phyloP scores from a whole-genome alignment of 129 eudicot species.

The Flaveria ramosissima region DNA sequence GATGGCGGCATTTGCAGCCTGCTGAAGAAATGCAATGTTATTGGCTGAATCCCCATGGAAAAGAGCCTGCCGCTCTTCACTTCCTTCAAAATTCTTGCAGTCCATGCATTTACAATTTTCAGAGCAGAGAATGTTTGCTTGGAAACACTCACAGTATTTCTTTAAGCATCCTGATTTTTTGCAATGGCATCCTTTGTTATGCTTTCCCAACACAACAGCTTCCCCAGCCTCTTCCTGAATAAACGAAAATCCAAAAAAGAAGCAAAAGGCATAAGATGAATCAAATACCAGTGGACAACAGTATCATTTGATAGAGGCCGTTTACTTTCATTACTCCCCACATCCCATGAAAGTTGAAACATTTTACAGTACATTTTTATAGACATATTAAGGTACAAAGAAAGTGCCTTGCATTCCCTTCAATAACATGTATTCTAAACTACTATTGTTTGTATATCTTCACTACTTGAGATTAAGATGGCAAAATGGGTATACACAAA shows the following conservation, averaged over 20 bases:
- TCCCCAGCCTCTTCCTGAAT: constrained; percentile 57
- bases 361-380: not conserved
- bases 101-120: constrained; percentile 88
- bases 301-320: not conserved
- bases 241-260: not conserved
- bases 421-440: not conserved
- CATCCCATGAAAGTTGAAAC: not conserved
- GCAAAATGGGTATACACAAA: not conserved
- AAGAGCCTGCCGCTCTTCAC: constrained; percentile 72
- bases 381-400: not conserved
- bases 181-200: constrained; percentile 92
- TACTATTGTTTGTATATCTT: not conserved
- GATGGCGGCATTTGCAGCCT: constrained; percentile 71
- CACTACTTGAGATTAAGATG: not conserved
- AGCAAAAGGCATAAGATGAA: not conserved
- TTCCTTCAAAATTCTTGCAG: constrained; percentile 88
- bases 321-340: no score
- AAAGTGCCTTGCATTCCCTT: not conserved
- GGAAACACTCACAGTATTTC: constrained; percentile 94
- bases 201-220: constrained; percentile 41
- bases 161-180: constrained; percentile 88
- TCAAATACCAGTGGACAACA: not conserved
- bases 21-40: constrained; percentile 46
- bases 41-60: constrained; percentile 42
- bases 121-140: constrained; percentile 81